These are phyloP conservation scores for Leccinum proximum DNA, from an alignment of 1,284 basidiomycete genomes.

Conservation along the genomic window DNA sequence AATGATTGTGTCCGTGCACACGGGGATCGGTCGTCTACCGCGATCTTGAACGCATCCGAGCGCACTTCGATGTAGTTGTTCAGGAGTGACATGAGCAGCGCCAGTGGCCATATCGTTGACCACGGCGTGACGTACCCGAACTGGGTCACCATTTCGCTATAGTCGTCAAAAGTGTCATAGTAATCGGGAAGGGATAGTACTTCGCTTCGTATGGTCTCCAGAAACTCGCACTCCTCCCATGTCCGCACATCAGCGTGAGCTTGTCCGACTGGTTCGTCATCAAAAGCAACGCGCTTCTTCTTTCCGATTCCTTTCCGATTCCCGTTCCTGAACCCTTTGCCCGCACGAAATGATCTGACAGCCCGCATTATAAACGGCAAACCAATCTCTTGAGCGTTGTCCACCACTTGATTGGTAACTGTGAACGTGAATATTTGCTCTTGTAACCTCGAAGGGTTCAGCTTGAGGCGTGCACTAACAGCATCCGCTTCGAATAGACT, in stretches of 20 bases:
- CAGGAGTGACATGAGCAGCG: constrained; percentile 60
- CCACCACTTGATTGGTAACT: constrained; percentile 89
- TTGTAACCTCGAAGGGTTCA: constrained; percentile 69
- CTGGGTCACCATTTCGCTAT: no score
- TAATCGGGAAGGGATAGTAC: constrained; percentile 77
- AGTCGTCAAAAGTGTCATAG: constrained; percentile 58
- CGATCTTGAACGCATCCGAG: constrained; percentile 95
- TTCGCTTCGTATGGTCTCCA: constrained; percentile 78
- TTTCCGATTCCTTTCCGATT: constrained; percentile 25
- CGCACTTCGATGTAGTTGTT: constrained; percentile 94
- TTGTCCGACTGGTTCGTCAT: constrained; percentile 49
- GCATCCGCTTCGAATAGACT: constrained; percentile 51
- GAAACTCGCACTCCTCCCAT: constrained; percentile 65
- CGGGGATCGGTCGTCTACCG: constrained; percentile 84
- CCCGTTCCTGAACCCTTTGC: constrained; percentile 29
- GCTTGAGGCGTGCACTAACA: constrained; percentile 34
- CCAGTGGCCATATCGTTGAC: no score
- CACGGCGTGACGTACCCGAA: no score
- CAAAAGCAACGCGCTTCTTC: constrained; percentile 70
- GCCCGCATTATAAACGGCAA: constrained; percentile 79
- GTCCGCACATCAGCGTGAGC: constrained; percentile 48
- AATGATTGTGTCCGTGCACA: constrained; percentile 79
- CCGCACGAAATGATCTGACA: constrained; percentile 48
- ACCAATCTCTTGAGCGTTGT: constrained; percentile 82
- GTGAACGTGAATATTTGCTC: constrained; percentile 95